These are phyloP conservation scores for Psilocybe tampanensis DNA, from an alignment of 768 basidiomycete species.

Conservation along the genomic window DNA sequence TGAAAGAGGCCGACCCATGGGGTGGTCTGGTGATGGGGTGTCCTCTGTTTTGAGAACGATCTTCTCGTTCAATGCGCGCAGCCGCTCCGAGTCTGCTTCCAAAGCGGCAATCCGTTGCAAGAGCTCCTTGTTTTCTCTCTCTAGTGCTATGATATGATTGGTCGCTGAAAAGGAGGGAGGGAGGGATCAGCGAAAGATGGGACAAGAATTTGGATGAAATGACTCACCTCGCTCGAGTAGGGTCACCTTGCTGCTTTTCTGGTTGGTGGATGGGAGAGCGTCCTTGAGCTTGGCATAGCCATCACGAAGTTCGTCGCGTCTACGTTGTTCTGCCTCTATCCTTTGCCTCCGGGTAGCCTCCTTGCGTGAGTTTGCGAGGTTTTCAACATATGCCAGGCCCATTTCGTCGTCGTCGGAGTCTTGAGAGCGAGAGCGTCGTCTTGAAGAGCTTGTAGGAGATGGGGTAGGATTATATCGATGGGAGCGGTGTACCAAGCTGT, in stretches of 20 bases:
- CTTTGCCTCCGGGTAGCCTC: conserved; percentile 84
- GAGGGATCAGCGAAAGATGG: conserved; percentile 11
- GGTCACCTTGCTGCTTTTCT: conserved; percentile 91
- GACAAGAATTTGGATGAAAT: conserved; percentile 11
- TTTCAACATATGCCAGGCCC: conserved; percentile 69
- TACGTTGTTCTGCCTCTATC: conserved; percentile 88
- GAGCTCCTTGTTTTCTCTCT: conserved; percentile 72
- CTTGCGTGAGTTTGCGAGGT: conserved; percentile 76
- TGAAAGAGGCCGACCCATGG: conserved; percentile 55
- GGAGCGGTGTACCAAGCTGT: conserved; percentile 75
- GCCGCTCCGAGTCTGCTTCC: conserved; percentile 70
- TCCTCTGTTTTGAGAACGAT: conserved; percentile 67
- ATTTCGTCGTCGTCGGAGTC: conserved; percentile 82
- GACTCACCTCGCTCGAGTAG: conserved; percentile 81
- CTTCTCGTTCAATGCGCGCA: conserved; percentile 81
- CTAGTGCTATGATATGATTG: conserved; percentile 74
- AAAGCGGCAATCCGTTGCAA: conserved; percentile 65
- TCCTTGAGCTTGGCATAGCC: conserved; percentile 90
- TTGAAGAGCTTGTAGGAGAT: conserved; percentile 76
- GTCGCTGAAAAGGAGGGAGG: conserved; percentile 63
- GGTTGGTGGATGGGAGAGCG: conserved; percentile 83
- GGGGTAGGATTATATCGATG: conserved; percentile 82
- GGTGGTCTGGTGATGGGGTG: conserved; percentile 57
- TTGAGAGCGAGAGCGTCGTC: conserved; percentile 70
- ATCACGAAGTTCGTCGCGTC: conserved; percentile 87